Evolutionary conservation across 2,329 filamentous ascomycete species (phyloP).

Genomic region (Hypoxylon rubiginosum): DNA sequence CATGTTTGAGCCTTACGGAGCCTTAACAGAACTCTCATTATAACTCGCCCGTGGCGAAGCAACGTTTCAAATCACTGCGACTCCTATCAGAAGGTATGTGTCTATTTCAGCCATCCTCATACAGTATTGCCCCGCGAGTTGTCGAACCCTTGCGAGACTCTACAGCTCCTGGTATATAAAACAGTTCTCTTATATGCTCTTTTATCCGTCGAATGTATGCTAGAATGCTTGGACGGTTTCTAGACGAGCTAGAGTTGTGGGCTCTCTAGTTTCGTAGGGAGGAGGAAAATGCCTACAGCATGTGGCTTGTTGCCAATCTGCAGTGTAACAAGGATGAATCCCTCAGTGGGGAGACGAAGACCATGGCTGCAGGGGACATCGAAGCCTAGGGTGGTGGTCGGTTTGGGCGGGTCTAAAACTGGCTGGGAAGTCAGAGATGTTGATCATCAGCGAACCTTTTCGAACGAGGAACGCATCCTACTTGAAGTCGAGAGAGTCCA

Average conservation of each 20-base stretch:
- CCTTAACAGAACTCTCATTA: background rate
- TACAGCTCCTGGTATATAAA: constrained; percentile 26
- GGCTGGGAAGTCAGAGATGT: constrained; percentile 32
- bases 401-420: constrained; percentile 32
- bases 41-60: constrained; percentile 7
- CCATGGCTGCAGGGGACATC: constrained; percentile 26
- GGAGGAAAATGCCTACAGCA: constrained; percentile 17
- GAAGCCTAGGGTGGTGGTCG: constrained; percentile 34
- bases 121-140: constrained; percentile 20
- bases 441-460: constrained; percentile 35
- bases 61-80: constrained; percentile 13
- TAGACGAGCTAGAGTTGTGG: constrained; percentile 29
- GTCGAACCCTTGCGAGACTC: constrained; percentile 12
- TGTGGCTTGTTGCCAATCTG: constrained; percentile 40
- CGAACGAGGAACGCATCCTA: constrained; percentile 35
- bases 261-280: constrained; percentile 23
- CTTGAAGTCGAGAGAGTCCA: constrained; percentile 36
- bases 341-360: constrained; percentile 40
- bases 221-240: constrained; percentile 24
- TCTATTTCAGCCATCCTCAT: background rate
- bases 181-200: constrained; percentile 29
- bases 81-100: constrained; percentile 33
- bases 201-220: constrained; percentile 36
- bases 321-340: constrained; percentile 44
- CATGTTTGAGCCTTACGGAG: background rate